These are phyloP conservation scores for Irpex sp. DNA, from an alignment of 1,284 basidiomycete genomes.

Conservation along the genomic window DNA sequence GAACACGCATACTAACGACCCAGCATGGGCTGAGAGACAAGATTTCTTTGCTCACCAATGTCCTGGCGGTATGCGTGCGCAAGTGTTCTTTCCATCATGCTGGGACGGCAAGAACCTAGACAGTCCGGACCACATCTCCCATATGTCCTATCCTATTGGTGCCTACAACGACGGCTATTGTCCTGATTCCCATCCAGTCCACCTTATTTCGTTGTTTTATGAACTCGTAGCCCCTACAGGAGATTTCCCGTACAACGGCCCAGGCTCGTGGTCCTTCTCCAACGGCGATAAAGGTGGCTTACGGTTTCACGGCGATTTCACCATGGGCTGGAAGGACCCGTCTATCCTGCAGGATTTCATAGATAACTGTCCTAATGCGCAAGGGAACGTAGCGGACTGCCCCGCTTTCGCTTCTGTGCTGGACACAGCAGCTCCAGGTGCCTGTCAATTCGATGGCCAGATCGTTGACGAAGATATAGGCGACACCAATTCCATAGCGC, in stretches of 20 bases:
- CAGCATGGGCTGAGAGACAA: conserved; percentile 25
- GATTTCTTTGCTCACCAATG: conserved; percentile 31
- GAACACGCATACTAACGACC: conserved; percentile 22
- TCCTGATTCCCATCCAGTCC: conserved; percentile 28
- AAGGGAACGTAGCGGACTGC: conserved; percentile 13
- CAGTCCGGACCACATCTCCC: conserved; percentile 49
- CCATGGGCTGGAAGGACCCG: conserved; percentile 28
- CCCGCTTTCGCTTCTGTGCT: conserved; percentile 20
- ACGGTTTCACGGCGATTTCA: conserved; percentile 32
- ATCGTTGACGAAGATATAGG: conserved; percentile 27
- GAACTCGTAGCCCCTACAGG: conserved; percentile 24
- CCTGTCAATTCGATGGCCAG: conserved; percentile 21
- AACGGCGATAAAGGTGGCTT: conserved; percentile 29
- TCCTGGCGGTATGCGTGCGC: conserved; percentile 38
- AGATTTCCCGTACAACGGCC: conserved; percentile 21
- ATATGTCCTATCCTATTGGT: conserved; percentile 46
- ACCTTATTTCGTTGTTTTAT: conserved; percentile 30
- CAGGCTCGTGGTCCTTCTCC: conserved; percentile 28
- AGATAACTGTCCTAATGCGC: conserved; percentile 24
- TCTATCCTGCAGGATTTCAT: conserved; percentile 25
- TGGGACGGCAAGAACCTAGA: conserved; percentile 44
- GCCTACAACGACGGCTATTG: conserved; percentile 28
- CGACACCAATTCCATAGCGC: conserved; percentile 17
- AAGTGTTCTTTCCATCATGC: conserved; percentile 42
- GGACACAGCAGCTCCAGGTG: conserved; percentile 21